A percentile compares a stretch with the other conserved stretches of the same genome.
These are phyloP conservation scores for Talaromyces sp. DNA, from an alignment of 2,329 filamentous ascomycete genomes.

Conservation along the genomic window DNA sequence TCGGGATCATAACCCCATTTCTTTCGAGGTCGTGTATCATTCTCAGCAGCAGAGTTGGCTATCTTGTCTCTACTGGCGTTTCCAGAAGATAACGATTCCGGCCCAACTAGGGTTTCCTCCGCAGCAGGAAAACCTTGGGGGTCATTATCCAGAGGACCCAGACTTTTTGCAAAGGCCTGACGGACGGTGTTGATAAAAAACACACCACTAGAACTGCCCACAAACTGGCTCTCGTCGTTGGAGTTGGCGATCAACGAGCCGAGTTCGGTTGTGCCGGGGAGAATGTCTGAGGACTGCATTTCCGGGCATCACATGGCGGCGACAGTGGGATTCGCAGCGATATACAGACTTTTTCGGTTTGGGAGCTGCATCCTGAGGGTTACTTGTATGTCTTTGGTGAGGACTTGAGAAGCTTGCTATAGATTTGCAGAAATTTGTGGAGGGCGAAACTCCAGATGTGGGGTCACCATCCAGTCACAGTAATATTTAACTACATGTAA, in stretches of 20 bases:
- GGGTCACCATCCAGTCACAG: too few species aligned
- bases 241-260: constrained; percentile 39
- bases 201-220: constrained; percentile 49
- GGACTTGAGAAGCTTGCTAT: neutral
- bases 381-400: too few species aligned
- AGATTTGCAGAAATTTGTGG: neutral
- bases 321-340: neutral
- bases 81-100: constrained; percentile 17
- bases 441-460: too few species aligned
- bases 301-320: constrained; percentile 15
- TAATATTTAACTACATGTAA: too few species aligned
- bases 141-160: constrained; percentile 15
- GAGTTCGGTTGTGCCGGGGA: constrained; percentile 31
- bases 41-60: constrained; percentile 5
- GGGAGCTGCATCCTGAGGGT: neutral
- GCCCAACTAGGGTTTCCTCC: constrained; percentile 25
- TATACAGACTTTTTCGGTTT: neutral
- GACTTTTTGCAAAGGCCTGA: constrained; percentile 42
- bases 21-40: constrained; percentile 12
- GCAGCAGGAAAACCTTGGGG: constrained; percentile 24
- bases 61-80: constrained; percentile 8
- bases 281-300: constrained; percentile 24
- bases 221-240: constrained; percentile 46
- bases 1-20: constrained; percentile 25
- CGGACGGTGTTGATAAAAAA: constrained; percentile 53